A percentile compares a stretch with the other conserved stretches of the same genome.
phyloP scores from a whole-genome alignment of 306 rosid genomes.

The Rubus parviflorus region DNA sequence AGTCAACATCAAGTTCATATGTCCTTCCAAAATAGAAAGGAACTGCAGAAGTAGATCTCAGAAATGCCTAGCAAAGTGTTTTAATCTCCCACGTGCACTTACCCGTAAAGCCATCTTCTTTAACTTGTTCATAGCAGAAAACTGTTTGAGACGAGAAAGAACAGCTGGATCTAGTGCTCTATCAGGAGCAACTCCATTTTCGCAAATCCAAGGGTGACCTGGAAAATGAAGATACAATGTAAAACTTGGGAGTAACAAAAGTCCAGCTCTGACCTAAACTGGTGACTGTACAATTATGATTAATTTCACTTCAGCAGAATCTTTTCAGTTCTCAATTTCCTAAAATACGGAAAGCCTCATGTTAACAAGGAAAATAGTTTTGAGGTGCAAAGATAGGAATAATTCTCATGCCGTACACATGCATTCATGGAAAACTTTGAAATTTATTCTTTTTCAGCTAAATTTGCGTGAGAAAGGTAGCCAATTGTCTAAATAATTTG shows the following conservation, averaged over 20 bases:
- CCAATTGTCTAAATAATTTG: background rate
- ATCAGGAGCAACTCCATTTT: conserved; percentile 99
- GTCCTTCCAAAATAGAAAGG: background rate
- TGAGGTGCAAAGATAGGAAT: background rate
- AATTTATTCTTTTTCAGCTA: background rate
- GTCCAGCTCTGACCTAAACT: conserved; percentile 4
- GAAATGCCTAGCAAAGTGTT: background rate
- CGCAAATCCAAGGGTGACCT: conserved; percentile 99
- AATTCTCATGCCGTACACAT: background rate
- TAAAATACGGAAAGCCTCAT: background rate
- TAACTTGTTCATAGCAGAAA: conserved; percentile 98
- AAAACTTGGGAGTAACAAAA: conserved; percentile 14
- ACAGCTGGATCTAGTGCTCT: conserved; percentile 96
- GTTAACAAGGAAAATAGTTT: background rate
- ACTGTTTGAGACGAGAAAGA: conserved; percentile 96
- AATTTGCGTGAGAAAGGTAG: background rate
- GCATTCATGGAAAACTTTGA: background rate
- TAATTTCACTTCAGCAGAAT: conserved; percentile 10
- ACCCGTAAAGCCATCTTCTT: conserved; percentile 99
- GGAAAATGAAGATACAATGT: conserved; percentile 28
- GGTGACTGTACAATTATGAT: conserved; percentile 12
- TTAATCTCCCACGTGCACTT: conserved; percentile 33
- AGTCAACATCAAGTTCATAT: conserved; percentile 14
- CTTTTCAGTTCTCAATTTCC: conserved; percentile 2
- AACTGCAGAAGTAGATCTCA: background rate